A percentile compares a stretch with the other conserved stretches of the same genome.
phyloP scores from a whole-genome alignment of 176 grass and related monocot species.

The Neostapfia colusana region DNA sequence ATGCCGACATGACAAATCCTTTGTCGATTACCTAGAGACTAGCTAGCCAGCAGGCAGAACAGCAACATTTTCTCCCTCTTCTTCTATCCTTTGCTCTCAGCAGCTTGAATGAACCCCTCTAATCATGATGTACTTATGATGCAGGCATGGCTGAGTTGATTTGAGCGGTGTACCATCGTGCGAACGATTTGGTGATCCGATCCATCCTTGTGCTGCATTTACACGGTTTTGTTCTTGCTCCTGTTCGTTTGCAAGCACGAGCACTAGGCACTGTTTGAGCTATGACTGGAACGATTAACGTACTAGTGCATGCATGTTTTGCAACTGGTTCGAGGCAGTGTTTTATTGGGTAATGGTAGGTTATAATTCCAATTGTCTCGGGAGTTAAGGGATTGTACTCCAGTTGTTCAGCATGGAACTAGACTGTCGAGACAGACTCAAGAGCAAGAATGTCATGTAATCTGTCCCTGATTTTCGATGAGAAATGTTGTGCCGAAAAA shows the following conservation, averaged over 20 bases:
- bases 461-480: not conserved
- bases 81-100: too few species aligned
- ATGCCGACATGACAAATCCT: too few species aligned
- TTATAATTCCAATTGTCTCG: not conserved
- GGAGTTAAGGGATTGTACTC: not conserved
- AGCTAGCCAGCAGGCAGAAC: too few species aligned
- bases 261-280: not conserved
- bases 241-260: not conserved
- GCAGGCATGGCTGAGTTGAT: slow-evolving; percentile 17
- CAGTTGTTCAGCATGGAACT: not conserved
- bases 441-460: not conserved
- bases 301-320: slow-evolving; percentile 15
- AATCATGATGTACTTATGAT: slow-evolving; percentile 11
- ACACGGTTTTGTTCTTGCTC: slow-evolving; percentile 14
- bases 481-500: not conserved
- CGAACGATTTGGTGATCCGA: slow-evolving; percentile 25
- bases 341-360: not conserved
- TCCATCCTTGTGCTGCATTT: slow-evolving; percentile 34
- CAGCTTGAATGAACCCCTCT: too few species aligned
- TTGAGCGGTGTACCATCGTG: slow-evolving; percentile 14
- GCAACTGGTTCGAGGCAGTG: not conserved
- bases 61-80: too few species aligned
- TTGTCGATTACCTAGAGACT: too few species aligned
- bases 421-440: too few species aligned
- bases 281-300: slow-evolving; percentile 1